phyloP scores from a whole-genome alignment of 306 rosid genomes.

The Rosa rugosa region DNA sequence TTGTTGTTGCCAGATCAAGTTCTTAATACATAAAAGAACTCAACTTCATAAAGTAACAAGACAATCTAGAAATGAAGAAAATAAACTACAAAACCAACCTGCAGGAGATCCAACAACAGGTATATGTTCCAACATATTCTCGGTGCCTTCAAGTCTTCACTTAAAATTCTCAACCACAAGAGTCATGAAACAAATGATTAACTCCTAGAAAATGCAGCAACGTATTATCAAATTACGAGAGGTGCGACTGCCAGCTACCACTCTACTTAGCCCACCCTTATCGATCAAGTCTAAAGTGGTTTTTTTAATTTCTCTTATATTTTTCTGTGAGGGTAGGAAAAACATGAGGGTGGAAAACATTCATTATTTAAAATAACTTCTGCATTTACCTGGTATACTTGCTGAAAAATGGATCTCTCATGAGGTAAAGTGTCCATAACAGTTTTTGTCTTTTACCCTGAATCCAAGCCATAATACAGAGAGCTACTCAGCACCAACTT shows the following conservation, averaged over 20 bases:
- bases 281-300: not conserved
- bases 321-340: not conserved
- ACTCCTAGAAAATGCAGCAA: slow-evolving; percentile 6
- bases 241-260: not conserved
- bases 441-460: slow-evolving; percentile 79
- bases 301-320: not conserved
- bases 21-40: not conserved
- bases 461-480: slow-evolving; percentile 23
- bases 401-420: slow-evolving; percentile 98
- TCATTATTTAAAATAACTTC: not conserved
- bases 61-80: slow-evolving; percentile 1
- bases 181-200: not conserved
- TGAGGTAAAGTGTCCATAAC: slow-evolving; percentile 74
- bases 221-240: not conserved
- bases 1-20: not conserved
- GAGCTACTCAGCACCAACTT: slow-evolving; percentile 22
- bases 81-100: slow-evolving; percentile 42
- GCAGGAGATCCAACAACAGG: slow-evolving; percentile 81
- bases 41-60: not conserved
- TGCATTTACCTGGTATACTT: slow-evolving; percentile 66
- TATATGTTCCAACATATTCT: slow-evolving; percentile 65
- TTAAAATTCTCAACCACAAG: slow-evolving; percentile 35
- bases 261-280: not conserved
- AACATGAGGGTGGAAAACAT: not conserved
- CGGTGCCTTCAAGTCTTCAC: slow-evolving; percentile 65